Percentiles rank a stretch among this genome's conserved stretches.
These are phyloP conservation scores for Trichopus zeylanicus DNA, from an alignment of 116 monocot species.

Conservation along the genomic window DNA sequence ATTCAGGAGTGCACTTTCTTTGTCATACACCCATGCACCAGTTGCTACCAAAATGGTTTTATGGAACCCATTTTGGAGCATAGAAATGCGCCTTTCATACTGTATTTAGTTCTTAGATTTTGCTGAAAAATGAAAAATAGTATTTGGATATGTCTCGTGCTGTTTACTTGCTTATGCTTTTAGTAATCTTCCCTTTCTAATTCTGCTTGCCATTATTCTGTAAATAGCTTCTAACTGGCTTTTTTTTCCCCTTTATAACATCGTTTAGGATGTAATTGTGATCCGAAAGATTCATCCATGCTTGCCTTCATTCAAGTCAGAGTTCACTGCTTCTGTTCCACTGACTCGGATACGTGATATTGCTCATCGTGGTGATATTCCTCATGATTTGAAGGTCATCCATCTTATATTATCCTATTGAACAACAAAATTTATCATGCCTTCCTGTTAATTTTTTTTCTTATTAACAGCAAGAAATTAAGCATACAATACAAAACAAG, in stretches of 20 bases:
- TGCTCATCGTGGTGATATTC: slow-evolving; percentile 92
- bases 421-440: neutral
- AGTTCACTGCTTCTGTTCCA: slow-evolving; percentile 97
- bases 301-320: slow-evolving; percentile 94
- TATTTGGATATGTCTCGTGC: neutral
- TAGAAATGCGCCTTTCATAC: no score
- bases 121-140: no score
- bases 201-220: neutral
- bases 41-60: no score
- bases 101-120: no score
- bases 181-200: neutral
- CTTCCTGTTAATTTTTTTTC: slow-evolving; percentile 4
- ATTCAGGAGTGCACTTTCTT: no score
- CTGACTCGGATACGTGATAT: slow-evolving; percentile 96
- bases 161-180: neutral
- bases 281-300: slow-evolving; percentile 88
- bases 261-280: slow-evolving; percentile 50
- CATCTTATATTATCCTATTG: neutral
- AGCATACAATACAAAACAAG: slow-evolving; percentile 99
- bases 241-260: neutral
- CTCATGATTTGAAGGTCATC: slow-evolving; percentile 90
- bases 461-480: slow-evolving; percentile 87
- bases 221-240: neutral
- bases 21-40: no score
- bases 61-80: no score